These are phyloP conservation scores for Oldenlandia corymbosa DNA, from an alignment of 257 asterid genomes.

Conservation along the genomic window DNA sequence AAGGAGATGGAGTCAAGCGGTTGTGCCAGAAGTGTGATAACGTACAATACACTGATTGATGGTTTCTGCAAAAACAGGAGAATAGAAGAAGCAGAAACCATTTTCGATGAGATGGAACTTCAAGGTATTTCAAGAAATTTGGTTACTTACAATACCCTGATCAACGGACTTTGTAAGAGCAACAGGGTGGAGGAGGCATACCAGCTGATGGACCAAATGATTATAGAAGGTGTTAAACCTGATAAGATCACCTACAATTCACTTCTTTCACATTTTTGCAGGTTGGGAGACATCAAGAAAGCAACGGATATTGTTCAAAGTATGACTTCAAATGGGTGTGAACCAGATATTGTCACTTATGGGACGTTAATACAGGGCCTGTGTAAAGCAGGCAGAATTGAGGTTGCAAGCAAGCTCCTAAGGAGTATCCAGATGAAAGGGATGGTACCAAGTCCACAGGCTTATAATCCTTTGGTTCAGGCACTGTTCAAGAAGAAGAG, in stretches of 20 bases:
- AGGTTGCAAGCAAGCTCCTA: slow-evolving; percentile 66
- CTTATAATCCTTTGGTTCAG: slow-evolving; percentile 77
- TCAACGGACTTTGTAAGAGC: slow-evolving; percentile 77
- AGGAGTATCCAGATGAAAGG: slow-evolving; percentile 84
- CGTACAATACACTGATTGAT: slow-evolving; percentile 70
- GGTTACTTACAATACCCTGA: slow-evolving; percentile 78
- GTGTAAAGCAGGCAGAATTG: slow-evolving; percentile 68
- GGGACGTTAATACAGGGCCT: slow-evolving; percentile 83
- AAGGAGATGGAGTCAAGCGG: slow-evolving; percentile 87
- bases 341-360: slow-evolving; percentile 76
- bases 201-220: slow-evolving; percentile 91
- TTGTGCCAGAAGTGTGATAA: slow-evolving; percentile 60
- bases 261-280: slow-evolving; percentile 71
- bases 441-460: slow-evolving; percentile 62
- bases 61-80: slow-evolving; percentile 72
- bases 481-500: slow-evolving; percentile 61
- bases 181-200: slow-evolving; percentile 76
- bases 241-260: slow-evolving; percentile 78
- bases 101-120: slow-evolving; percentile 84
- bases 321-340: slow-evolving; percentile 74
- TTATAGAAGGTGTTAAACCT: slow-evolving; percentile 75
- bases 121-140: slow-evolving; percentile 70
- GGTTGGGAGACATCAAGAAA: slow-evolving; percentile 67
- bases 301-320: slow-evolving; percentile 83
- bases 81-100: slow-evolving; percentile 83